phyloP scores from a whole-genome alignment of 257 asterid species.

The Nicotiana otophora region DNA sequence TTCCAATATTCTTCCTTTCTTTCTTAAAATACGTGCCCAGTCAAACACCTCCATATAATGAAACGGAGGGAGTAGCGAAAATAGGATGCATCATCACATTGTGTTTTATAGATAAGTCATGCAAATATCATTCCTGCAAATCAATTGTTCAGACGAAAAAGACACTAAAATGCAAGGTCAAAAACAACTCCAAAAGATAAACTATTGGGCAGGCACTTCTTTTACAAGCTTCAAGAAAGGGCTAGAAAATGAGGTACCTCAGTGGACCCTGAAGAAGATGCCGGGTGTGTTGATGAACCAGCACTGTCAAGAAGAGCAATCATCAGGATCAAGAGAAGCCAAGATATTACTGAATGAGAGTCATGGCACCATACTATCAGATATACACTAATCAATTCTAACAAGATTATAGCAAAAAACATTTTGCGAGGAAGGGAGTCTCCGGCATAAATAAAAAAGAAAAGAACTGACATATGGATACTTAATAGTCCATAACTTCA shows the following conservation, averaged over 20 bases:
- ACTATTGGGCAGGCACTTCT: not conserved
- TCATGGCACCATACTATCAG: not conserved
- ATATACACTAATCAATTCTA: not conserved
- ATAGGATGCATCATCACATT: not conserved
- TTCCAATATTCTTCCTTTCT: not conserved
- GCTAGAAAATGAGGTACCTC: constrained; percentile 51
- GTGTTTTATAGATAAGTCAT: not conserved
- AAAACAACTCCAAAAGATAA: not conserved
- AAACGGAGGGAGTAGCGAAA: not conserved
- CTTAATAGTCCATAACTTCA: not conserved
- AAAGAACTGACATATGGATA: not conserved
- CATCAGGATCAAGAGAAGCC: constrained; percentile 7
- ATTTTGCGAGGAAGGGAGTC: not conserved
- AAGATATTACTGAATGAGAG: not conserved
- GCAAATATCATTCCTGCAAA: not conserved
- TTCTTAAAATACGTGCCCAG: not conserved
- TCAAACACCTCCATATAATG: not conserved
- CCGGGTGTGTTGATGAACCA: constrained; percentile 56
- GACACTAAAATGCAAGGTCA: not conserved
- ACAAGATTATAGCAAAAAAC: not conserved
- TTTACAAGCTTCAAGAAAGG: constrained; percentile 7
- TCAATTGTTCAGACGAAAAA: not conserved
- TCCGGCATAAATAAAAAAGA: not conserved
- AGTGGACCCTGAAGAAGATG: constrained; percentile 52
- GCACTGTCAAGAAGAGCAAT: constrained; percentile 43